Percentiles rank a stretch among this genome's conserved stretches.
These are phyloP conservation scores for Rhodotorula sp. DNA, from an alignment of 1,284 basidiomycete genomes.

Conservation along the genomic window DNA sequence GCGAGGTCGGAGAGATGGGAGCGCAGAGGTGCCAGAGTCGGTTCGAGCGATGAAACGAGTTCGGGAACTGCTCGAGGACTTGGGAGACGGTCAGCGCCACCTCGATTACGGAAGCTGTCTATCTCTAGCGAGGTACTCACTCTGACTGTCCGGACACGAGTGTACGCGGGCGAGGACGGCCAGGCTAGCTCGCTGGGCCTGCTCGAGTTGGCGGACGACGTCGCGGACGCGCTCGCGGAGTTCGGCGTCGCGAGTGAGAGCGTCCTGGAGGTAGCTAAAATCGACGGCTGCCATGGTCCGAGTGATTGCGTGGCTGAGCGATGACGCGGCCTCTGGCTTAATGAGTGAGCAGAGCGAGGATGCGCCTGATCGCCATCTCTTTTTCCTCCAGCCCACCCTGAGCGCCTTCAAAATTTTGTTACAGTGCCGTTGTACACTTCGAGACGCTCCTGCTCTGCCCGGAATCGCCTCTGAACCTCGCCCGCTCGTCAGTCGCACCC, in stretches of 20 bases:
- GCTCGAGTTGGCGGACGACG: slow-evolving; percentile 31
- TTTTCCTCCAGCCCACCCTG: background rate
- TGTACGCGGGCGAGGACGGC: slow-evolving; percentile 29
- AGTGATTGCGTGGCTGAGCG: background rate
- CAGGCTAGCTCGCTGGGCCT: slow-evolving; percentile 17
- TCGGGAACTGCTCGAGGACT: slow-evolving; percentile 14
- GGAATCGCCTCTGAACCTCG: too few relatives aligned
- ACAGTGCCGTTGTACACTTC: background rate
- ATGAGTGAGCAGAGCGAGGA: background rate
- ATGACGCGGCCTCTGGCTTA: background rate
- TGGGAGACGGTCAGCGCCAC: background rate
- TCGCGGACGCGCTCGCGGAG: slow-evolving; percentile 40
- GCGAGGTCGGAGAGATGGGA: slow-evolving; percentile 21
- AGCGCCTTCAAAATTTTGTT: too few relatives aligned
- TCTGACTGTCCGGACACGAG: slow-evolving; percentile 14
- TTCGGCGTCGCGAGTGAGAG: slow-evolving; percentile 32
- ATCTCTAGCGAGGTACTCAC: background rate
- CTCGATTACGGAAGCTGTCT: background rate
- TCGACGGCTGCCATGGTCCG: slow-evolving; percentile 15
- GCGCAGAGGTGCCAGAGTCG: slow-evolving; percentile 29
- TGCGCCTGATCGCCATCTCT: background rate
- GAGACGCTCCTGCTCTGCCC: background rate
- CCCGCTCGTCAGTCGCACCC: too few relatives aligned
- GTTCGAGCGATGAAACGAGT: slow-evolving; percentile 31
- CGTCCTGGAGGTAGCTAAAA: slow-evolving; percentile 29